These are phyloP conservation scores for Botrytis porri DNA, from an alignment of 2,329 filamentous ascomycete species.

Conservation along the genomic window DNA sequence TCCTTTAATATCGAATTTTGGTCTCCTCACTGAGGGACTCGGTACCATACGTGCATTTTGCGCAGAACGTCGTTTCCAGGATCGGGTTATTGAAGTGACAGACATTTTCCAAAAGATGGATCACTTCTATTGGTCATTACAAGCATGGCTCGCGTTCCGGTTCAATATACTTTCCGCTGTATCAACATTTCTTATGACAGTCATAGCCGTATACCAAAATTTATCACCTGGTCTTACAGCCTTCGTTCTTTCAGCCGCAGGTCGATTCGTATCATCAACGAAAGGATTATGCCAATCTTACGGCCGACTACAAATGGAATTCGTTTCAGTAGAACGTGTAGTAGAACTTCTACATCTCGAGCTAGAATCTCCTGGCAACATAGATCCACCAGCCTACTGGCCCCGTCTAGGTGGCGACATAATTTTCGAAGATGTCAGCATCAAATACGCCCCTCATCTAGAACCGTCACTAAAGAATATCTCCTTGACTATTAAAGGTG, in stretches of 20 bases:
- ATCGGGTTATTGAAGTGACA: slow-evolving; percentile 73
- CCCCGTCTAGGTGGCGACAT: slow-evolving; percentile 70
- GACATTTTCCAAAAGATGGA: slow-evolving; percentile 93
- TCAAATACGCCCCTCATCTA: slow-evolving; percentile 75
- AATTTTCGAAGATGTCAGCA: slow-evolving; percentile 71
- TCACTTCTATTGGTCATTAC: slow-evolving; percentile 90
- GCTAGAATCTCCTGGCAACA: slow-evolving; percentile 65
- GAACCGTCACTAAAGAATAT: slow-evolving; percentile 69
- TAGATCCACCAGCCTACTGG: slow-evolving; percentile 73
- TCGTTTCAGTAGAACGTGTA: slow-evolving; percentile 84
- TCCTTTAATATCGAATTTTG: slow-evolving; percentile 89
- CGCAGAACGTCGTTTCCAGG: slow-evolving; percentile 75
- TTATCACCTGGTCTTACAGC: slow-evolving; percentile 76
- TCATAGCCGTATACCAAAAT: slow-evolving; percentile 71
- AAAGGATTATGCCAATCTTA: slow-evolving; percentile 76
- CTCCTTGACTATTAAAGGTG: slow-evolving; percentile 71
- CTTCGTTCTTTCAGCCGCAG: slow-evolving; percentile 74
- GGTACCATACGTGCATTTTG: slow-evolving; percentile 83
- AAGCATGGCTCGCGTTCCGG: slow-evolving; percentile 79
- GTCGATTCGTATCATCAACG: slow-evolving; percentile 65
- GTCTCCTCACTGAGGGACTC: slow-evolving; percentile 78
- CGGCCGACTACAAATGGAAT: slow-evolving; percentile 85
- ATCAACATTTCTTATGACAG: slow-evolving; percentile 70
- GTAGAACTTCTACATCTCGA: slow-evolving; percentile 78
- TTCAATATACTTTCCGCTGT: slow-evolving; percentile 70